phyloP scores from a whole-genome alignment of 139 green algal species.

The Desmodesmus armatus region DNA sequence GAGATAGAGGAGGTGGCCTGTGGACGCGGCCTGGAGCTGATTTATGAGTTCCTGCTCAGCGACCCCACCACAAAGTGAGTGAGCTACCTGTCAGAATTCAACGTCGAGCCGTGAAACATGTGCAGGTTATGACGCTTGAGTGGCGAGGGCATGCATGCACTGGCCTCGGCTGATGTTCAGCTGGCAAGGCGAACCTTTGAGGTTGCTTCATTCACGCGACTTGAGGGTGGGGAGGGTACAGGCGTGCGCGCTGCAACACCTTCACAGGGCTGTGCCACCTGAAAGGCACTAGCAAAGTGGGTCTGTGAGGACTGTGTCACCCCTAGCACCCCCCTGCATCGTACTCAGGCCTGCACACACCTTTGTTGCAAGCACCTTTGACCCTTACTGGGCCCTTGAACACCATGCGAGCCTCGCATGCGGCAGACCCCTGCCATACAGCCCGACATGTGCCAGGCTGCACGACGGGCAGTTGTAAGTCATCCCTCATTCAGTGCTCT shows the following conservation, averaged over 20 bases:
- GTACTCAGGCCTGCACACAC: neutral
- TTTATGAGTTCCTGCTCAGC: conserved; percentile 91
- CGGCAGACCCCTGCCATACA: no score
- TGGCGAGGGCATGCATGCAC: neutral
- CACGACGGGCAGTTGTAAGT: no score
- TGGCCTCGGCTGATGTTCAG: no score
- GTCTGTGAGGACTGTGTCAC: no score
- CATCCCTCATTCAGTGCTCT: no score
- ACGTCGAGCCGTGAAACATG: neutral
- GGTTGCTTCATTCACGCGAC: neutral
- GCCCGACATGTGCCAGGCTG: no score
- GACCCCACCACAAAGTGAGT: conserved; percentile 61
- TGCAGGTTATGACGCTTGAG: neutral
- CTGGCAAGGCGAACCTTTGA: neutral
- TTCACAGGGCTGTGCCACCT: no score
- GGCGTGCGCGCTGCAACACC: no score
- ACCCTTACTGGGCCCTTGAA: neutral
- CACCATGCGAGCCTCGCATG: no score
- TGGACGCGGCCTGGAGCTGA: conserved; percentile 87
- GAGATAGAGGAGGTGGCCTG: conserved; percentile 91
- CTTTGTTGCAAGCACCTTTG: neutral
- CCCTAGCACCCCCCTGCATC: no score
- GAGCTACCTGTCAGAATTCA: no score
- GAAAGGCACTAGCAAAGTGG: no score
- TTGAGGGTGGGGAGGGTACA: neutral